Conservation (phyloP, 495 filamentous ascomycete genomes). For the Aspergillus heteromorphus region DNA sequence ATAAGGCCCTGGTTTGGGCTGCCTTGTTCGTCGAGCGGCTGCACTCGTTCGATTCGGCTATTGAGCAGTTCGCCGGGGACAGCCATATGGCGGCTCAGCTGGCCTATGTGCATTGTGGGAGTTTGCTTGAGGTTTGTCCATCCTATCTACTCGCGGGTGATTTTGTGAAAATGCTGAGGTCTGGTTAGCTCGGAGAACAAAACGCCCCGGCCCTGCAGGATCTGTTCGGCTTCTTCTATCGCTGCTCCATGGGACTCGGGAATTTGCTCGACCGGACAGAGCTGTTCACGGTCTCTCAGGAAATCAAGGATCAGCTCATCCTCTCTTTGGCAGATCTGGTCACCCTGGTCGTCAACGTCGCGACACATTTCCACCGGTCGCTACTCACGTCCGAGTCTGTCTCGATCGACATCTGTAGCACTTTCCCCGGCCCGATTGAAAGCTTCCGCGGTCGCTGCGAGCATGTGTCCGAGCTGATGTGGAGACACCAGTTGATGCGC, state of each 20-base stretch:
- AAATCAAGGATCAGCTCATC: conserved; percentile 37
- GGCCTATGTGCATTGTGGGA: conserved; percentile 31
- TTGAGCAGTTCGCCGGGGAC: conserved; percentile 29
- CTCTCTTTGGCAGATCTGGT: conserved; percentile 32
- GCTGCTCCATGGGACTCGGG: conserved; percentile 25
- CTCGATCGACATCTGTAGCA: conserved; percentile 29
- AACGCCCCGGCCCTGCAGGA: conserved; percentile 28
- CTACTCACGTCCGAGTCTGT: conserved; percentile 20
- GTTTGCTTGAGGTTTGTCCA: conserved; percentile 28
- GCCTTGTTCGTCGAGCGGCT: conserved; percentile 14
- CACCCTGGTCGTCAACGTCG: conserved; percentile 27
- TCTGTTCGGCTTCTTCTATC: conserved; percentile 34
- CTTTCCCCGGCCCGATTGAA: conserved; percentile 27
- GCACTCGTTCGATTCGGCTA: conserved; percentile 28
- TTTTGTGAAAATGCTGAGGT: neutral
- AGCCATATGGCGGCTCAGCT: conserved; percentile 33
- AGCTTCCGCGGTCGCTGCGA: conserved; percentile 29
- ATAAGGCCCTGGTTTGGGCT: conserved; percentile 34
- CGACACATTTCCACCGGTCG: conserved; percentile 27
- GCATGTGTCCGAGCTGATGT: conserved; percentile 30
- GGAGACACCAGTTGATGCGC: conserved; percentile 30
- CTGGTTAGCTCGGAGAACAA: conserved; percentile 29
- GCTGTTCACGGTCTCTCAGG: conserved; percentile 30
- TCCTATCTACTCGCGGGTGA: neutral
- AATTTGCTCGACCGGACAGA: conserved; percentile 31